Evolutionary conservation across 1,139 yeast genomes (phyloP), one percentile per base, ranked within the genome.

Genomic region (Pichia sp.): DNA sequence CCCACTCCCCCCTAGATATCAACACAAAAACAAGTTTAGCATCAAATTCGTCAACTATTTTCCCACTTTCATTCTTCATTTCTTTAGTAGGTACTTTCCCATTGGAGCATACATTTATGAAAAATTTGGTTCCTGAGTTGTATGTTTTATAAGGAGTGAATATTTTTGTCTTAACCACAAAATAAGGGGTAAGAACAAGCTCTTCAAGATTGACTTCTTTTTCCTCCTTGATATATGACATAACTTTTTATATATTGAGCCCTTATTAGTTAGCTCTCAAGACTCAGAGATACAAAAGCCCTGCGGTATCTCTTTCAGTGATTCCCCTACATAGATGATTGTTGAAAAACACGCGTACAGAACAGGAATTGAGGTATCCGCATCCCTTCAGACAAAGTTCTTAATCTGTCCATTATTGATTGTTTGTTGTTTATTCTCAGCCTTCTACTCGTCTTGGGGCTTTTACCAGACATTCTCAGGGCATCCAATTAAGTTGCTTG

Each of bases 1-100:
- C 92, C 96, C 96, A 90, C 64, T 84, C 76, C 62, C 85, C 84
- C 45, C 83, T 83, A 67, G 84, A 81, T 31, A 88, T 85, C 54
- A 83, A 69, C 1, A 87, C 84, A 62, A 84, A 84, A 6, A 88
- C 83, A 2, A 75, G 69, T 36, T 73, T 75, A 2, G 92, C 83
- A 45, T 77, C 75, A 62, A 85, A 85, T 33, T 71, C 80, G 31
- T 67, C 71, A 9, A 68, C 68, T 9, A 34, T 33, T 3, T 49
- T 16, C 8, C 49, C 57, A 3, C 48, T 46, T 10, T 9, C 17
- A 20, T 56, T 40, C 3, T 36, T 8, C 42, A 51, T 14, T 36
- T 46, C 34, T 8, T 47, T 58, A 65, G 85, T n/a, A 67, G 95
- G 95, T 0, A 89, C 84, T 42, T 78, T 76, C 0, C 71, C 65